A percentile compares a stretch with the other conserved stretches of the same genome.
These are phyloP conservation scores for Nemania sp. DNA, from an alignment of 2,329 filamentous ascomycete species.

Conservation along the genomic window DNA sequence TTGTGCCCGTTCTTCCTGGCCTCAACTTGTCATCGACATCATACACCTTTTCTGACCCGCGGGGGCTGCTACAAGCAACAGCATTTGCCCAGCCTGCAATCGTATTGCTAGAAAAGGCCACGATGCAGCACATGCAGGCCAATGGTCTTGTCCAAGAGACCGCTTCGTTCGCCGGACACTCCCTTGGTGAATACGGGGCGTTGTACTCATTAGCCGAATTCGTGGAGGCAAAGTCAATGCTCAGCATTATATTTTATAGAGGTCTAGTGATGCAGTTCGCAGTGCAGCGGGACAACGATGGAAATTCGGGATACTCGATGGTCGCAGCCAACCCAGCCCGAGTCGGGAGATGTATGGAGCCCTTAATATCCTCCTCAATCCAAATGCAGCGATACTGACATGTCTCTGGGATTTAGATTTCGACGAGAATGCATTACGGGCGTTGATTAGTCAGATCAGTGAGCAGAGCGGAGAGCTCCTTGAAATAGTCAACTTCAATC, in stretches of 20 bases:
- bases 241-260: conserved; percentile 31
- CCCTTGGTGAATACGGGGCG: conserved; percentile 33
- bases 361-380: neutral
- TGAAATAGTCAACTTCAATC: conserved; percentile 37
- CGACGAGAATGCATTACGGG: conserved; percentile 23
- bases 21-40: conserved; percentile 91
- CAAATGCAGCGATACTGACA: neutral
- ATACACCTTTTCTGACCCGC: conserved; percentile 96
- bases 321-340: conserved; percentile 35
- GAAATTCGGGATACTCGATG: conserved; percentile 36
- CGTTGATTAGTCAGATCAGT: conserved; percentile 26
- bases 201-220: conserved; percentile 25
- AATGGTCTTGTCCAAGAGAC: conserved; percentile 29
- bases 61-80: conserved; percentile 92
- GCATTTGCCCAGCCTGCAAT: conserved; percentile 98
- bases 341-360: conserved; percentile 30
- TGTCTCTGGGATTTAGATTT: conserved; percentile 20
- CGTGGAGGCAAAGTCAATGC: conserved; percentile 30
- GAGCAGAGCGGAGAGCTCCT: conserved; percentile 32
- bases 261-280: conserved; percentile 38
- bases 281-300: conserved; percentile 30
- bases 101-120: conserved; percentile 99
- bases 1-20: conserved; percentile 99
- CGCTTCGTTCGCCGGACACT: conserved; percentile 34
- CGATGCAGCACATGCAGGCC: conserved; percentile 73